phyloP scores from a whole-genome alignment of 208 protist species.

The Lotmaria passim region DNA sequence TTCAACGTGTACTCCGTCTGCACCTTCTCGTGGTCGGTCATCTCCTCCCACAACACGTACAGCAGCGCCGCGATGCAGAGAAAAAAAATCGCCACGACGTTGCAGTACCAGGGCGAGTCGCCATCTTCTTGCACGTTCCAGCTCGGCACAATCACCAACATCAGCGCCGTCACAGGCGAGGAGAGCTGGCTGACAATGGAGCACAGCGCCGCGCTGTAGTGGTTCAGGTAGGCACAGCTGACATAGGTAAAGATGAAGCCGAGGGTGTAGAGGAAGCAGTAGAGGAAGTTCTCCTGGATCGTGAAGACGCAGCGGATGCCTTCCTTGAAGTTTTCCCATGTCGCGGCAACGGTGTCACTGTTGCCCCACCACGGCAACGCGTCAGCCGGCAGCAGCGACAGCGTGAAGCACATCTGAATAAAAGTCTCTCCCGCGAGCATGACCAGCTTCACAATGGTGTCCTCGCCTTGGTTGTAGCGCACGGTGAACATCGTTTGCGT shows the following conservation, averaged over 20 bases:
- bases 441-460: slow-evolving; percentile 83
- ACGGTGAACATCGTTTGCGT: slow-evolving; percentile 35
- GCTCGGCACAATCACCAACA: slow-evolving; percentile 71
- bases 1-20: slow-evolving; percentile 67
- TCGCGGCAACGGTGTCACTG: slow-evolving; percentile 52
- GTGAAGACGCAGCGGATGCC: slow-evolving; percentile 70
- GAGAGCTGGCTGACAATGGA: slow-evolving; percentile 84
- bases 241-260: slow-evolving; percentile 84
- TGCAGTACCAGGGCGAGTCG: slow-evolving; percentile 75
- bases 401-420: slow-evolving; percentile 65
- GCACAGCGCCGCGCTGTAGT: slow-evolving; percentile 84
- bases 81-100: slow-evolving; percentile 65
- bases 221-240: slow-evolving; percentile 84
- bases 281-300: slow-evolving; percentile 65
- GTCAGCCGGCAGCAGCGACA: slow-evolving; percentile 75
- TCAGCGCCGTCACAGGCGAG: slow-evolving; percentile 72
- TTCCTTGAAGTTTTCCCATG: slow-evolving; percentile 73
- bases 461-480: slow-evolving; percentile 67
- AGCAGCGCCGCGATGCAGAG: slow-evolving; percentile 60
- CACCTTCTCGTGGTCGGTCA: slow-evolving; percentile 75
- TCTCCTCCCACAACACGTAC: slow-evolving; percentile 83
- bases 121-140: slow-evolving; percentile 69
- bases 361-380: slow-evolving; percentile 82
- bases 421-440: slow-evolving; percentile 75
- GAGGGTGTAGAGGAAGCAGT: slow-evolving; percentile 74